These are phyloP conservation scores for Neopestalotiopsis rosae DNA, from an alignment of 2,329 filamentous ascomycete genomes.

Conservation along the genomic window DNA sequence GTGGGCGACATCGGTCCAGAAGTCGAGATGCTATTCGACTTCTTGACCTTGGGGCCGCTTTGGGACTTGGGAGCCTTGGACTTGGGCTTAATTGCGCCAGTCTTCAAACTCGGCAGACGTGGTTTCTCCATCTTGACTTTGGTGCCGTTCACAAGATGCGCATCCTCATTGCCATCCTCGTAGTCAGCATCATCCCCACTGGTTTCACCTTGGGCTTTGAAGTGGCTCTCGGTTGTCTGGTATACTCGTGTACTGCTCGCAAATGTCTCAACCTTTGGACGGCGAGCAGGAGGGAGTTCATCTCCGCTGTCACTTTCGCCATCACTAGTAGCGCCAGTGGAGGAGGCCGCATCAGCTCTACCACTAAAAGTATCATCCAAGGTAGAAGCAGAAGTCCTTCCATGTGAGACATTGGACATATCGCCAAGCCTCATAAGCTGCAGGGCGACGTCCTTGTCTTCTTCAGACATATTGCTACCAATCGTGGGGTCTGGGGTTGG, in stretches of 20 bases:
- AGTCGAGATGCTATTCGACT: conserved; percentile 43
- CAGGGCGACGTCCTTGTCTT: conserved; percentile 90
- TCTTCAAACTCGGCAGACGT: conserved; percentile 43
- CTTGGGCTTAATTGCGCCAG: conserved; percentile 42
- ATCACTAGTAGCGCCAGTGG: conserved; percentile 83
- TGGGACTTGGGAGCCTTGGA: conserved; percentile 42
- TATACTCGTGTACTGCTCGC: conserved; percentile 53
- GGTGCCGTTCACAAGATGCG: conserved; percentile 45
- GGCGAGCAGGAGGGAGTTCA: conserved; percentile 63
- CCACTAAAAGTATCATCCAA: conserved; percentile 93
- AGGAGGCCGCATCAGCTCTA: conserved; percentile 82
- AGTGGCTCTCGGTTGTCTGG: conserved; percentile 58
- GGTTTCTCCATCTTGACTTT: conserved; percentile 49
- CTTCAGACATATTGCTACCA: conserved; percentile 95
- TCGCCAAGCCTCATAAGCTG: conserved; percentile 96
- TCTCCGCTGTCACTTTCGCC: conserved; percentile 71
- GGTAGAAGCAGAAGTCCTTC: conserved; percentile 90
- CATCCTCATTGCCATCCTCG: conserved; percentile 50
- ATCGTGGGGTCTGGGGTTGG: conserved; percentile 98
- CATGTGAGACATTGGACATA: conserved; percentile 90
- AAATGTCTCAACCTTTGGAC: conserved; percentile 58
- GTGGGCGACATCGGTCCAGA: conserved; percentile 63
- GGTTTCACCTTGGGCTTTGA: conserved; percentile 47
- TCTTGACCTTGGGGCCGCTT: conserved; percentile 58
- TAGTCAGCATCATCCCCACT: conserved; percentile 67